These are phyloP conservation scores for Bacidia gigantensis DNA, from an alignment of 495 filamentous ascomycete genomes.

Conservation along the genomic window DNA sequence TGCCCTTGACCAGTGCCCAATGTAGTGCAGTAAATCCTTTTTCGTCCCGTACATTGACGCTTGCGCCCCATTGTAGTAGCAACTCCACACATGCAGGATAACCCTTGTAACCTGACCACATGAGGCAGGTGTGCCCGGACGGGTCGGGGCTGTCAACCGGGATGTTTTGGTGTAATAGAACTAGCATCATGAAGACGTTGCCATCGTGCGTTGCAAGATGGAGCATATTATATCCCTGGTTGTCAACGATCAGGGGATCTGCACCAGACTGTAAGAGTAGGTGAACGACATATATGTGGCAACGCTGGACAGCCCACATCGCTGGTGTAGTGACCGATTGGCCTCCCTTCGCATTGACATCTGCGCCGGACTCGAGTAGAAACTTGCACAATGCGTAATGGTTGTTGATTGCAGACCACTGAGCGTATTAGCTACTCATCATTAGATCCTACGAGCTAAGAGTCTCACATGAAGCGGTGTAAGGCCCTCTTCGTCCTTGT, in stretches of 20 bases:
- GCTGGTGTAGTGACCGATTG: constrained; percentile 85
- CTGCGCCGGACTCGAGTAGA: constrained; percentile 74
- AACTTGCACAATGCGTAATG: constrained; percentile 94
- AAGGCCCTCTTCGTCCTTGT: constrained; percentile 80
- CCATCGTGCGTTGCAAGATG: constrained; percentile 96
- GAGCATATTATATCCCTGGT: constrained; percentile 91
- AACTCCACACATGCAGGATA: constrained; percentile 82
- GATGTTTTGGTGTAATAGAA: constrained; percentile 83
- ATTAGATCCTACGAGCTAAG: background rate
- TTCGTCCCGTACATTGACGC: constrained; percentile 79
- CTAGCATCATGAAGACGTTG: constrained; percentile 80
- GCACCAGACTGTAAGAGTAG: constrained; percentile 76
- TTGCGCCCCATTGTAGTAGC: constrained; percentile 88
- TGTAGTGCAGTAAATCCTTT: constrained; percentile 86
- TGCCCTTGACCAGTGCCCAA: constrained; percentile 92
- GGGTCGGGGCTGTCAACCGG: constrained; percentile 80
- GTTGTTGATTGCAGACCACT: constrained; percentile 99
- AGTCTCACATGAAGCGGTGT: constrained; percentile 76
- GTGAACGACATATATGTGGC: constrained; percentile 74
- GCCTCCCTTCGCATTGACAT: constrained; percentile 88
- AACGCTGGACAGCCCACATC: constrained; percentile 92
- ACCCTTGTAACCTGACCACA: constrained; percentile 99
- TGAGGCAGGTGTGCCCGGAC: constrained; percentile 79
- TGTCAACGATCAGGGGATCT: constrained; percentile 76
- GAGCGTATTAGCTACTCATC: constrained; percentile 8